Evolutionary conservation across 2,329 filamentous ascomycete genomes (phyloP).

Genomic region (Fusarium drepaniforme): DNA sequence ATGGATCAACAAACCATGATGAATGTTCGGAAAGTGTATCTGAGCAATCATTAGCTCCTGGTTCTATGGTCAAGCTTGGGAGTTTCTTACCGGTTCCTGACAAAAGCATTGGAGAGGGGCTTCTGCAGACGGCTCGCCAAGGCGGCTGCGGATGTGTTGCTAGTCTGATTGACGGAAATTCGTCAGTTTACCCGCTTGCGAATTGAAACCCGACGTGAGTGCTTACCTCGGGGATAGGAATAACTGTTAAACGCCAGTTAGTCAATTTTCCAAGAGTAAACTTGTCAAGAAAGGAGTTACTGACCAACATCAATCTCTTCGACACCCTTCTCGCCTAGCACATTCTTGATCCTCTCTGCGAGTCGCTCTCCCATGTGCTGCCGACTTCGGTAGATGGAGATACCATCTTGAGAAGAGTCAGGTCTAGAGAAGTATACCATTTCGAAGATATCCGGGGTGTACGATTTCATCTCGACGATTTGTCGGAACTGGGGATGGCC

Average conservation of each 20-base stretch:
- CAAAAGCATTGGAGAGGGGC: conserved; percentile 83
- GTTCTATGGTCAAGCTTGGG: background rate
- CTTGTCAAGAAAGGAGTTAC: conserved; percentile 9
- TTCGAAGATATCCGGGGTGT: conserved; percentile 74
- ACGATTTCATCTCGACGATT: conserved; percentile 74
- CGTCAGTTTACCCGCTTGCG: no score
- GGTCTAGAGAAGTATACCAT: conserved; percentile 85
- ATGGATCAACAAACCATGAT: conserved; percentile 48
- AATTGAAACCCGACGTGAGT: background rate
- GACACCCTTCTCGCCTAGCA: conserved; percentile 76
- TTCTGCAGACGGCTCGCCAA: conserved; percentile 79
- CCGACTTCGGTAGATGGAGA: conserved; percentile 84
- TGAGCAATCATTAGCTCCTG: background rate
- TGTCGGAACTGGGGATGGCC: conserved; percentile 79
- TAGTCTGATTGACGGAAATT: conserved; percentile 65
- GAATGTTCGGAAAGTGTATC: conserved; percentile 82
- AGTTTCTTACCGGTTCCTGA: conserved; percentile 82
- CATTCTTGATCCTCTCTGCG: conserved; percentile 76
- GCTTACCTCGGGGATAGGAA: conserved; percentile 72
- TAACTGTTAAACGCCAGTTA: conserved; percentile 62
- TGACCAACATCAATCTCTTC: conserved; percentile 78
- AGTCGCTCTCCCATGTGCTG: conserved; percentile 89
- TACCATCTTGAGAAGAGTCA: conserved; percentile 86
- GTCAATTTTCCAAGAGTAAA: background rate
- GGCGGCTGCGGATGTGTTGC: conserved; percentile 81